Conservation (phyloP, 805 yeast species). For the Vanderwaltozyma polyspora region DNA sequence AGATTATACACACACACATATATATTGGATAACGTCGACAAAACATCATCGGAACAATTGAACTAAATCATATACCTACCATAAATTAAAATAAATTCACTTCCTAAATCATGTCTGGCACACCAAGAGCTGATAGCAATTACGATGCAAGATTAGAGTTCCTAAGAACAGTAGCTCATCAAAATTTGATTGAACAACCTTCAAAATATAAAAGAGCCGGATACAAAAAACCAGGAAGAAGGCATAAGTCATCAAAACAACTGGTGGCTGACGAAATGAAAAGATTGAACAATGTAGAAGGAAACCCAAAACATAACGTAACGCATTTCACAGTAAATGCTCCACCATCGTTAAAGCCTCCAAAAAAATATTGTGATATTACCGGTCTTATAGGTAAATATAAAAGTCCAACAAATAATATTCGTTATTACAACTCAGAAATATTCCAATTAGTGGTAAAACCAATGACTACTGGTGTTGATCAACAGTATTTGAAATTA, state of each 20-base stretch:
- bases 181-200: slow-evolving; percentile 17
- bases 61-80: too few relatives aligned
- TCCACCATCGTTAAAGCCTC: slow-evolving; percentile 78
- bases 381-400: slow-evolving; percentile 79
- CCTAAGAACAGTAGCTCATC: slow-evolving; percentile 17
- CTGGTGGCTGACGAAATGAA: slow-evolving; percentile 68
- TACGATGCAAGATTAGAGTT: slow-evolving; percentile 16
- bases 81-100: too few relatives aligned
- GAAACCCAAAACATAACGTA: slow-evolving; percentile 24
- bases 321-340: slow-evolving; percentile 66
- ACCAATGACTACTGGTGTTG: slow-evolving; percentile 80
- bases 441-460: slow-evolving; percentile 63
- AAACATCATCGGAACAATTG: too few relatives aligned
- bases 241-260: slow-evolving; percentile 68
- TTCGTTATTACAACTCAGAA: slow-evolving; percentile 75
- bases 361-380: slow-evolving; percentile 80
- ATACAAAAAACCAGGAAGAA: slow-evolving; percentile 41
- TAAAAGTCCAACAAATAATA: slow-evolving; percentile 59
- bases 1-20: too few relatives aligned
- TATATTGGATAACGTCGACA: too few relatives aligned
- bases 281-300: slow-evolving; percentile 33
- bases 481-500: slow-evolving; percentile 80
- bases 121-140: not conserved
- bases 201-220: slow-evolving; percentile 50
- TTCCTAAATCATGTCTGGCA: too few relatives aligned